phyloP scores from a whole-genome alignment of 176 grass and related monocot species.

The Zoysia japonica region DNA sequence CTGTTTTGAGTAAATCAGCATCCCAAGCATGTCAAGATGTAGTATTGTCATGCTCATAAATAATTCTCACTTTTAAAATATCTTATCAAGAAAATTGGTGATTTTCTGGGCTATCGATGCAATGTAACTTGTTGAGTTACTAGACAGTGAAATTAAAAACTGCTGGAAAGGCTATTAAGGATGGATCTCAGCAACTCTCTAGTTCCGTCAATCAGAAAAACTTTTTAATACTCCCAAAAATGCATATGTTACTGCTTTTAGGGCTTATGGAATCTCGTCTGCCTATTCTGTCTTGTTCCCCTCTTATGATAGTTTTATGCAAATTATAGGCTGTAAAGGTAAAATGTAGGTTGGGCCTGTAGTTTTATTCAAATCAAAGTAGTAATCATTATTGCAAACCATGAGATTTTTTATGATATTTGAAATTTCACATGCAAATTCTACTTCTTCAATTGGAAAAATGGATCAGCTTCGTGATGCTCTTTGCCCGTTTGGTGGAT shows the following conservation, averaged over 20 bases:
- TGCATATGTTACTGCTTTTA: neutral
- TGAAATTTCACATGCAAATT: neutral
- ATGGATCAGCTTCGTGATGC: neutral
- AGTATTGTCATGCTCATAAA: neutral
- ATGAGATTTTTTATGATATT: neutral
- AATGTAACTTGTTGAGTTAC: neutral
- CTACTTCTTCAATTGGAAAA: neutral
- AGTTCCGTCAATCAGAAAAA: neutral
- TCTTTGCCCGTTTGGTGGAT: neutral
- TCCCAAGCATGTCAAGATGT: neutral
- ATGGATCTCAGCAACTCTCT: neutral
- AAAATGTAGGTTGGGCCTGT: neutral
- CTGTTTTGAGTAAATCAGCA: neutral
- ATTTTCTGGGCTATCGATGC: neutral
- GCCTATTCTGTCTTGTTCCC: neutral
- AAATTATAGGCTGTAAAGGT: neutral
- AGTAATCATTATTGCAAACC: neutral
- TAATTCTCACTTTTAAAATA: neutral
- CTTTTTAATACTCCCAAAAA: too few relatives aligned
- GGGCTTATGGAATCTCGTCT: neutral
- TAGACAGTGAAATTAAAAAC: conserved; percentile 11
- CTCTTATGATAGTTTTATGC: neutral
- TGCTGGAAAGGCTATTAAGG: neutral
- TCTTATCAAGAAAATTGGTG: neutral
- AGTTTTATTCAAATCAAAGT: neutral